A percentile compares a stretch with the other conserved stretches of the same genome.
Conservation (phyloP, 371 early-diverging fungal species). For the Dichotomocladium elegans region DNA sequence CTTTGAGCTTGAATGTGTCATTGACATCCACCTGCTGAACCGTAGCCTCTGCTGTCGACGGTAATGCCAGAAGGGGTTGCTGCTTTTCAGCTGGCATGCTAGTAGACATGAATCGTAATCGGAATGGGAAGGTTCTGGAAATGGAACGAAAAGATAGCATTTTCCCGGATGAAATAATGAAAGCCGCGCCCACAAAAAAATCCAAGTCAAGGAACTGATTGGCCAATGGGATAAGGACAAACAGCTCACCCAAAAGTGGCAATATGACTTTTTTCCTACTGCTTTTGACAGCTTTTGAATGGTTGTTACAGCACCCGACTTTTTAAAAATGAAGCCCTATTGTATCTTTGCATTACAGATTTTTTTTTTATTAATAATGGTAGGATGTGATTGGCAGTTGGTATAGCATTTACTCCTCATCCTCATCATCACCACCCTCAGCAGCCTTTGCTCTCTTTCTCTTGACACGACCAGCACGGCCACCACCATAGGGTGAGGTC, state of each 20-base stretch:
- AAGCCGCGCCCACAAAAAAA: no score
- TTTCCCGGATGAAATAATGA: no score
- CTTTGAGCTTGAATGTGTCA: constrained; percentile 48
- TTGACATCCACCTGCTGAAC: constrained; percentile 37
- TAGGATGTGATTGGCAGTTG: background rate
- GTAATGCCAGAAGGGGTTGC: constrained; percentile 45
- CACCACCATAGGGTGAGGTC: constrained; percentile 98
- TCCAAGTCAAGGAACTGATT: no score
- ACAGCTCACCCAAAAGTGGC: no score
- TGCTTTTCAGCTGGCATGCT: background rate
- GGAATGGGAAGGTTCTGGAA: background rate
- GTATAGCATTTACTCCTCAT: constrained; percentile 61
- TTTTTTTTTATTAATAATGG: background rate
- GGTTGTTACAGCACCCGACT: no score
- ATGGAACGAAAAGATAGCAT: background rate
- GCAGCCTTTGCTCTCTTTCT: constrained; percentile 80
- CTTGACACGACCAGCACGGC: constrained; percentile 97
- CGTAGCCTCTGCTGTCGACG: constrained; percentile 47
- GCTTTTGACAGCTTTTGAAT: no score
- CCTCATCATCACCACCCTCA: constrained; percentile 61
- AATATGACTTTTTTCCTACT: no score
- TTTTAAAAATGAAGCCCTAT: no score
- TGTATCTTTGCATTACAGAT: no score
- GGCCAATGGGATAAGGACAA: no score
- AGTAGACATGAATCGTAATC: constrained; percentile 1